Evolutionary conservation across 208 protist genomes (phyloP).

Genomic region (Novymonas esmeraldas): DNA sequence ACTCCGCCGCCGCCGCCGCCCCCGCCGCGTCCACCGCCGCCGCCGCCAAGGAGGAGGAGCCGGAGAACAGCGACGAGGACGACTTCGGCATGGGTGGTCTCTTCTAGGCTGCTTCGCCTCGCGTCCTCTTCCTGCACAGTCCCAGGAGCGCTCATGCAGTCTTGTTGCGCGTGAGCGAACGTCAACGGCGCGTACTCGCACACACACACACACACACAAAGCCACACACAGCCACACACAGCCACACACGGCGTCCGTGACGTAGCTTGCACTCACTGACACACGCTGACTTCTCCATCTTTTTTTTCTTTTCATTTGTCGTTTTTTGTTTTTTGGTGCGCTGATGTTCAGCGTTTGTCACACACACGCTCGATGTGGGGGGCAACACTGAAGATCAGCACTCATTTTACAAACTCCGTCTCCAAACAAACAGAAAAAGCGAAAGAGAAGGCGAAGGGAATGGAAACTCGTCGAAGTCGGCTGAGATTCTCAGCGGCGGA

Average conservation of each 20-base stretch:
- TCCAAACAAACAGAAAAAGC: background rate
- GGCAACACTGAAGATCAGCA: too few relatives aligned
- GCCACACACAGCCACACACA: too few relatives aligned
- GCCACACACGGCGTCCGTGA: too few relatives aligned
- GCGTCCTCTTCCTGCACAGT: too few relatives aligned
- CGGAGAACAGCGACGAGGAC: slow-evolving; percentile 82
- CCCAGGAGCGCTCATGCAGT: too few relatives aligned
- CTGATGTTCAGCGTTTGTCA: too few relatives aligned
- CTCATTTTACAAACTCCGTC: slow-evolving; percentile 3
- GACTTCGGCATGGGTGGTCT: slow-evolving; percentile 87
- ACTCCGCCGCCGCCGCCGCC: slow-evolving; percentile 47
- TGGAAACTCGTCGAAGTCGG: too few relatives aligned
- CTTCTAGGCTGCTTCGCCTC: slow-evolving; percentile 48
- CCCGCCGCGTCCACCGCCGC: slow-evolving; percentile 36
- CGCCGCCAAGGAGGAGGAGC: slow-evolving; percentile 59
- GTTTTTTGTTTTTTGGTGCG: background rate
- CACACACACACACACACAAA: too few relatives aligned
- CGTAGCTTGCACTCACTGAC: background rate
- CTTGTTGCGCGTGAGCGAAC: too few relatives aligned
- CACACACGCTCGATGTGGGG: too few relatives aligned
- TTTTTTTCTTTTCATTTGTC: background rate
- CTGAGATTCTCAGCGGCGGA: too few relatives aligned
- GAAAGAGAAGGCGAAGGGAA: background rate
- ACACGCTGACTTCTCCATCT: background rate
- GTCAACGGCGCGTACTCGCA: too few relatives aligned